Conservation (phyloP, 768 basidiomycete genomes). For the Mycena chlorophos region DNA sequence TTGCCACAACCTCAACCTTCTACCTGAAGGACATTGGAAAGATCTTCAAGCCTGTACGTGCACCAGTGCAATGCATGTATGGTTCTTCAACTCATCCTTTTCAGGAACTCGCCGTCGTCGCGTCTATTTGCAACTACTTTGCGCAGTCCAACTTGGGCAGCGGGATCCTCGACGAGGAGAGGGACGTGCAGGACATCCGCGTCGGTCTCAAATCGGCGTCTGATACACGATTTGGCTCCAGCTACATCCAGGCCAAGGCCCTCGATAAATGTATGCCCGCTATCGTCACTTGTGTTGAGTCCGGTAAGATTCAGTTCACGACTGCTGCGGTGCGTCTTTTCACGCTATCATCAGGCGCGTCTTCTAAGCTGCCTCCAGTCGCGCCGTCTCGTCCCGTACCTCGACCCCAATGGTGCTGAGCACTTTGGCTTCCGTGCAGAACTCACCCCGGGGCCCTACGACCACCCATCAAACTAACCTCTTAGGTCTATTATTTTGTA, state of each 20-base stretch:
- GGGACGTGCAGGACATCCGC: constrained; percentile 18
- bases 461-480: too few species aligned
- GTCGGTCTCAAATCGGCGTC: constrained; percentile 26
- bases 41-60: constrained; percentile 28
- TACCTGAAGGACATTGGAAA: constrained; percentile 32
- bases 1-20: constrained; percentile 32
- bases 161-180: constrained; percentile 22
- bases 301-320: constrained; percentile 24
- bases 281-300: constrained; percentile 23
- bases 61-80: background rate
- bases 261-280: constrained; percentile 25
- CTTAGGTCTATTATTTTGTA: too few species aligned
- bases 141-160: constrained; percentile 30
- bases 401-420: too few species aligned
- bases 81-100: constrained; percentile 3
- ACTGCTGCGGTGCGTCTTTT: constrained; percentile 27
- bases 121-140: constrained; percentile 29
- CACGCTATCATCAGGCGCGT: too few species aligned
- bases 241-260: constrained; percentile 25
- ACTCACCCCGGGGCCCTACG: too few species aligned
- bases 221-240: constrained; percentile 29
- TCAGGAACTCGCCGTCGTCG: constrained; percentile 25
- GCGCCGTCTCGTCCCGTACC: too few species aligned
- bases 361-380: too few species aligned
- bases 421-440: too few species aligned